Base-by-base conservation (phyloP, 73 alveolate genomes). In the Tetrahymena thermophila region DNA sequence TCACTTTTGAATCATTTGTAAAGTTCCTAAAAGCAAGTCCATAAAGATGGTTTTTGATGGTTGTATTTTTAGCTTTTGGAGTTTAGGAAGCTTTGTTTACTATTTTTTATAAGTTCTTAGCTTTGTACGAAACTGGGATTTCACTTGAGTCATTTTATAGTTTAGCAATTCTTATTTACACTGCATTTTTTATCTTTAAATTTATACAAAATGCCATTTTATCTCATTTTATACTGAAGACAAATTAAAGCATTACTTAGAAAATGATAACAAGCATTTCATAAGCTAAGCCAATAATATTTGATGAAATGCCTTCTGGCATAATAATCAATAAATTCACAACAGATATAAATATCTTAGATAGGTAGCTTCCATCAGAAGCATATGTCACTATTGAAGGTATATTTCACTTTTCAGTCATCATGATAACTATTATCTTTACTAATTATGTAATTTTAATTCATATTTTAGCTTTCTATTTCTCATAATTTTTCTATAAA, bases 231-330 rank as follows among this genome's bases (percentile, higher is more conserved):
- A 71, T 71, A 11, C 37, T 71, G 1, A 3, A 34, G 8, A 71
- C 89, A 19, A 71, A 25, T 6, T 0, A 71, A n/a, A 17, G 17
- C 17, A n/a, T 96, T 2, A 96, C 96, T 93, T 23, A 56, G 5
- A 42, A 94, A 40, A 96, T 96, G 97, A 31, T 93, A 9, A 34
- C 38, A n/a, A 25, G 85, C 23, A 35, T 96, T 21, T 31, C 58
- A 0, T 38, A 94, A 35, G 94, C 98, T 23, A 96, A 96, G 13
- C 94, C 94, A 1, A 42, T 94, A 16, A 93, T 93, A 83, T 96
- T 94, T 93, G 98, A 96, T 85, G 56, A 93, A 8, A 96, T 94
- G 23, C 98, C 98, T 35, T 55, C 94, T 14, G 98, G 97, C 4
- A 31, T 96, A 71, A 96, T 95, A 10, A 71, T 95, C 35, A 95